These are phyloP conservation scores for Aspergillus pseudoviridinutans DNA, from an alignment of 2,329 filamentous ascomycete species.

Conservation along the genomic window DNA sequence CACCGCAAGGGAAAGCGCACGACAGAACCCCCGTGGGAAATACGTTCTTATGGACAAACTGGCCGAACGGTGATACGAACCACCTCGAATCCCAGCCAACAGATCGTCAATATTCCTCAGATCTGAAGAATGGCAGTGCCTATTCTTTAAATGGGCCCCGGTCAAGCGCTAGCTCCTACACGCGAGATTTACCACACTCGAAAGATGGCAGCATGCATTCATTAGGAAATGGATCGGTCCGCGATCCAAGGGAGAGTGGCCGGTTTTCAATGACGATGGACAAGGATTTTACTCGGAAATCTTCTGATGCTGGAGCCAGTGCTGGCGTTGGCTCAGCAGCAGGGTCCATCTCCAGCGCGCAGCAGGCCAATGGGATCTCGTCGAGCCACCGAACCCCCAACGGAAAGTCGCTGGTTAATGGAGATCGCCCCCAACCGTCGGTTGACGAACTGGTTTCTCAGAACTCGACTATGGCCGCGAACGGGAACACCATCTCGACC, in stretches of 20 bases:
- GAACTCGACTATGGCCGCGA: slow-evolving; percentile 20
- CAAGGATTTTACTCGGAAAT: slow-evolving; percentile 20
- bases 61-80: slow-evolving; percentile 41
- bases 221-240: slow-evolving; percentile 31
- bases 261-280: slow-evolving; percentile 27
- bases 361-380: slow-evolving; percentile 26
- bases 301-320: slow-evolving; percentile 21
- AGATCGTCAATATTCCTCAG: slow-evolving; percentile 37
- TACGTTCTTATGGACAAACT: slow-evolving; percentile 46
- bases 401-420: slow-evolving; percentile 29
- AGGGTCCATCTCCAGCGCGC: slow-evolving; percentile 17
- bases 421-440: slow-evolving; percentile 27
- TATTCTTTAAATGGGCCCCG: slow-evolving; percentile 57
- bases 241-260: slow-evolving; percentile 30
- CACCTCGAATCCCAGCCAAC: slow-evolving; percentile 35
- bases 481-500: slow-evolving; percentile 15
- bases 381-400: slow-evolving; percentile 21
- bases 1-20: slow-evolving; percentile 39
- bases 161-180: slow-evolving; percentile 42
- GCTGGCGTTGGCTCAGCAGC: slow-evolving; percentile 24
- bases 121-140: slow-evolving; percentile 53
- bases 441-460: slow-evolving; percentile 28
- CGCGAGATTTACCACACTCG: slow-evolving; percentile 37
- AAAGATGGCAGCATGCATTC: slow-evolving; percentile 49
- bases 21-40: slow-evolving; percentile 44